A percentile compares a stretch with the other conserved stretches of the same genome.
These are phyloP conservation scores for Ganoderma meredithae DNA, from an alignment of 1,284 basidiomycete genomes.

Conservation along the genomic window DNA sequence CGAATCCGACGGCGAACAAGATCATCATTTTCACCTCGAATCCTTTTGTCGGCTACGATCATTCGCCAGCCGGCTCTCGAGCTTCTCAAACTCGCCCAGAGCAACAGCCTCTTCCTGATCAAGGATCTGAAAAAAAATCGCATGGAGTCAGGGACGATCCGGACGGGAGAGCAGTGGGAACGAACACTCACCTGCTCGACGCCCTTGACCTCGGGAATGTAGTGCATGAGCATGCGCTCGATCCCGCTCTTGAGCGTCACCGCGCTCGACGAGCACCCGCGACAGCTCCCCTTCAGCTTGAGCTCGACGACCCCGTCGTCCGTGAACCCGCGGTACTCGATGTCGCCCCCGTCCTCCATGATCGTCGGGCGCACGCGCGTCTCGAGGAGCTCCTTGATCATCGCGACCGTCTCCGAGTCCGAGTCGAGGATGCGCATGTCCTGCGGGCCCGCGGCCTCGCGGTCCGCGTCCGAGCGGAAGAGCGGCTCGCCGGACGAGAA, in stretches of 20 bases:
- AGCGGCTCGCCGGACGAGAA: slow-evolving; percentile 90
- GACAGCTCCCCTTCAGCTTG: slow-evolving; percentile 95
- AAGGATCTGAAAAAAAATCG: slow-evolving; percentile 63
- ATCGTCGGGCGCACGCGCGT: slow-evolving; percentile 96
- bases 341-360: slow-evolving; percentile 94
- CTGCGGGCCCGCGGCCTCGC: slow-evolving; percentile 84
- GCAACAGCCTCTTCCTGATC: slow-evolving; percentile 93
- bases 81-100: slow-evolving; percentile 89
- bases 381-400: slow-evolving; percentile 98
- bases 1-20: slow-evolving; percentile 9
- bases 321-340: slow-evolving; percentile 82
- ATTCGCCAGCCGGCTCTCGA: slow-evolving; percentile 79
- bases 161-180: neutral
- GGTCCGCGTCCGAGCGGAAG: slow-evolving; percentile 83
- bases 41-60: slow-evolving; percentile 45
- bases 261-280: slow-evolving; percentile 92
- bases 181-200: slow-evolving; percentile 85
- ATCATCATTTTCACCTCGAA: slow-evolving; percentile 47
- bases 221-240: slow-evolving; percentile 99
- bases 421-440: slow-evolving; percentile 97
- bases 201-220: slow-evolving; percentile 97
- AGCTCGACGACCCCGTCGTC: slow-evolving; percentile 72
- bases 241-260: slow-evolving; percentile 97
- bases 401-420: slow-evolving; percentile 97
- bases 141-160: neutral